Base-by-base conservation (phyloP, 139 green algal species). In the Chlamydomonas schloesseri region DNA sequence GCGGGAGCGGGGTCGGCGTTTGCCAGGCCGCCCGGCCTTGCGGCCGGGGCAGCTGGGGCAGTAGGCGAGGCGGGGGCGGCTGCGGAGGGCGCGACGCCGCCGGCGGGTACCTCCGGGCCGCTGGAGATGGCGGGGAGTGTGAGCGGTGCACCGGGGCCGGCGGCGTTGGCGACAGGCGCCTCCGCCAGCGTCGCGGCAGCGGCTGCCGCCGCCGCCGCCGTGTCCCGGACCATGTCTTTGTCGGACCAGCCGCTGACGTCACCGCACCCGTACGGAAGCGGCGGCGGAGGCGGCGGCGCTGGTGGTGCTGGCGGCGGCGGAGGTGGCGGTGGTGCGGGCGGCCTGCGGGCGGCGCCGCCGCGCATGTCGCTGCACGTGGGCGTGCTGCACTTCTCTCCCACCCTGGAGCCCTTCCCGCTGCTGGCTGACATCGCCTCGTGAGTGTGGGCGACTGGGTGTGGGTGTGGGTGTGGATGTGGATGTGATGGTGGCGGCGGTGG, bases 301-400 rank as follows among this genome's bases (percentile, higher is more conserved):
- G 64, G n/a, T 10, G 64, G 4, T 1, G 29, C 29, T 13, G 64
- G 64, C 29, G 64, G 64, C 18, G 29, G 13, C 13, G 64, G n/a
- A 13, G n/a, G n/a, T 29, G 17, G 20, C 5, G 21, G 58, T 13
- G 64, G 36, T 6, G 53, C 31, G 10, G 58, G 31, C 11, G 29
- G 29, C 0, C 29, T 42, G 33, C 67, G 47, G 4, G 21, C 29
- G n/a, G 23, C 33, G 47, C 42, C 50, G 31, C 68, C 87, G 36
- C 87, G 84, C 69, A 93, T 96, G 79, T 84, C 93, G 62, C 90
- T 98, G 64, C 91, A 98, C 85, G 92, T 99, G 65, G 98, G 98
- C 29, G 97, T 99, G 58, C 94, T 99, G 69, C 98, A 99, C 81
- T 98, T 97, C 90, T 90, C 88, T 17, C 98, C 98, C 21, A 92